These are phyloP conservation scores for Cronartium quercuum DNA, from an alignment of 1,284 basidiomycete species.

Conservation along the genomic window DNA sequence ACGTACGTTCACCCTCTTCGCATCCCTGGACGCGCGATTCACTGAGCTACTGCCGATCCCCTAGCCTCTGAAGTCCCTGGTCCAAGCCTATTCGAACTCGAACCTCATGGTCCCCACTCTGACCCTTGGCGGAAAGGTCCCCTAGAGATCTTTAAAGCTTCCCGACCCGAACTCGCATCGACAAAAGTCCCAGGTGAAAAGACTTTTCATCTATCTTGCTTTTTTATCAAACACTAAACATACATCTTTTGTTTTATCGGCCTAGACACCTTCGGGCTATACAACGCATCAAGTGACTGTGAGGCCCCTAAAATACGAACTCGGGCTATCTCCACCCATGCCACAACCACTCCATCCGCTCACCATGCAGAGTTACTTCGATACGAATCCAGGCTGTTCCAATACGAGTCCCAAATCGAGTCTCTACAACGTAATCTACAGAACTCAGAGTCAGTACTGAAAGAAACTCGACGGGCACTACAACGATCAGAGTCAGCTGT, in stretches of 20 bases:
- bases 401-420: conserved; percentile 21
- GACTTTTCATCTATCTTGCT: neutral
- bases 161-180: conserved; percentile 10
- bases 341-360: conserved; percentile 13
- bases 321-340: conserved; percentile 20
- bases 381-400: conserved; percentile 16
- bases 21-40: neutral
- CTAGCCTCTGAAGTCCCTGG: conserved; percentile 23
- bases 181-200: conserved; percentile 13
- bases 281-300: conserved; percentile 13
- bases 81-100: conserved; percentile 25
- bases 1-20: neutral
- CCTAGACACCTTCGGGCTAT: conserved; percentile 19
- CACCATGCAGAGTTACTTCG: conserved; percentile 26
- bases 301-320: conserved; percentile 1
- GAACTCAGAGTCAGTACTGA: conserved; percentile 9
- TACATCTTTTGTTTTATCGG: neutral
- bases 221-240: neutral
- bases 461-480: conserved; percentile 18
- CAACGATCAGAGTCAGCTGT: conserved; percentile 1
- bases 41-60: neutral
- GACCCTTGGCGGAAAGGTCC: conserved; percentile 38
- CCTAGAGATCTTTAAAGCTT: conserved; percentile 36
- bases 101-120: conserved; percentile 18
- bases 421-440: conserved; percentile 14